Base-by-base conservation (phyloP, 1,284 basidiomycete genomes). In the Sphagnurus paluster region DNA sequence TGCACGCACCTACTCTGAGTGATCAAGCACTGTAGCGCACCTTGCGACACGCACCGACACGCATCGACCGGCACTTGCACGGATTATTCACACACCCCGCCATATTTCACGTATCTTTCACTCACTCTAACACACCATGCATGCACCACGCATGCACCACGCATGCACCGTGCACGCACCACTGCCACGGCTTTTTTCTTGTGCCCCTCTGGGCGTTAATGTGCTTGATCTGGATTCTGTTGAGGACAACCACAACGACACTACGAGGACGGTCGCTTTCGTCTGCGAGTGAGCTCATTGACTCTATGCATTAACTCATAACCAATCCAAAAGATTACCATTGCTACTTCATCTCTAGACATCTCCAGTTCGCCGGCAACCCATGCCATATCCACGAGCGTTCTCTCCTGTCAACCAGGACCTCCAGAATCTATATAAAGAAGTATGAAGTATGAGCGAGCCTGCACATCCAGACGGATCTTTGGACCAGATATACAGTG, bases 381-480 rank as follows among this genome's bases (percentile, higher is more conserved):
- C n/a, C n/a, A 55, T 55, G 50, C 54, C 54, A 28, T 52, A 55
- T 51, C 47, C 52, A 36, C 63, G 67, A 35, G 59, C 65, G 24
- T 50, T 49, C 33, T 69, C 70, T 46, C 71, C 80, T 13, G 76
- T 75, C 48, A 84, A 87, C 54, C 81, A 82, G 55, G 84, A 87
- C 58, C 72, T 88, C 6, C 79, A 82, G 54, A 71, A 74, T 52
- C 76, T 88, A 39, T 88, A 87, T 64, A 78, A 85, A 48, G 80
- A 85, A 65, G 84, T 88, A 19, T 81, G 81, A 73, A 77, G 77
- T 39, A 87, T 84, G 58, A 66, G 71, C 24, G 75, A 79, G 21
- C 41, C 50, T 16, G 39, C 49, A 30, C 42, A 58, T 10, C 55
- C 59, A n/a, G 59, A 66, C 30, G 61, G 57, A 24, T 60, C 67